phyloP scores from a whole-genome alignment of 441 rosid genomes.

The Populus hybrid region DNA sequence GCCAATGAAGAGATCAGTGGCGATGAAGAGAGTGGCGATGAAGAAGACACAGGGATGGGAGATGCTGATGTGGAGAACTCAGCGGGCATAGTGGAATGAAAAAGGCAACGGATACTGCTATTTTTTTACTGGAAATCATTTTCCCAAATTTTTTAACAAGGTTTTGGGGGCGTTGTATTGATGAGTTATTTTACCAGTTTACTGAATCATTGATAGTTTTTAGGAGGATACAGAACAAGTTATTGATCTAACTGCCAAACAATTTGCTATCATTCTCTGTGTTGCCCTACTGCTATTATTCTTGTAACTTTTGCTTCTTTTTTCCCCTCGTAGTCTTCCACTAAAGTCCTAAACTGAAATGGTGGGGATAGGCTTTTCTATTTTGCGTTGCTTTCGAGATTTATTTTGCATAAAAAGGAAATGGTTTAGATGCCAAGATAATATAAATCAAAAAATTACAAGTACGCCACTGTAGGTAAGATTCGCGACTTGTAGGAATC shows the following conservation, averaged over 20 bases:
- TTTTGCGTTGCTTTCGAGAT: too few species aligned
- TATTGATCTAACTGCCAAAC: not conserved
- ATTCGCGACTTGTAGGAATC: not conserved
- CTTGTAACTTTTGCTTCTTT: too few species aligned
- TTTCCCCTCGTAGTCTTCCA: too few species aligned
- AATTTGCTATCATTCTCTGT: not conserved
- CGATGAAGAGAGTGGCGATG: conserved; percentile 83
- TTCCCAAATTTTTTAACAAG: not conserved
- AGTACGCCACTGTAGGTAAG: too few species aligned
- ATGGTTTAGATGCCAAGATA: too few species aligned
- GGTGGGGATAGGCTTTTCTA: too few species aligned
- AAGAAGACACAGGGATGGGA: conserved; percentile 95
- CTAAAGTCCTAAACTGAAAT: too few species aligned
- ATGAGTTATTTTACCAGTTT: not conserved
- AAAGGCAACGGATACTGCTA: not conserved
- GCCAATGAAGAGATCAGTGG: conserved; percentile 91
- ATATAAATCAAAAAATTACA: too few species aligned
- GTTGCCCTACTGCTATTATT: not conserved
- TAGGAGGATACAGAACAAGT: not conserved
- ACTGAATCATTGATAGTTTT: not conserved
- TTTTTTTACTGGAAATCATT: too few species aligned
- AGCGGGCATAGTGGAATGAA: conserved; percentile 52
- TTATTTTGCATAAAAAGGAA: too few species aligned
- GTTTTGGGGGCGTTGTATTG: not conserved
- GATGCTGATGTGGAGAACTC: conserved; percentile 68